Evolutionary conservation across 345 rosid genomes (phyloP).

Genomic region (Eucalyptus cloeziana): DNA sequence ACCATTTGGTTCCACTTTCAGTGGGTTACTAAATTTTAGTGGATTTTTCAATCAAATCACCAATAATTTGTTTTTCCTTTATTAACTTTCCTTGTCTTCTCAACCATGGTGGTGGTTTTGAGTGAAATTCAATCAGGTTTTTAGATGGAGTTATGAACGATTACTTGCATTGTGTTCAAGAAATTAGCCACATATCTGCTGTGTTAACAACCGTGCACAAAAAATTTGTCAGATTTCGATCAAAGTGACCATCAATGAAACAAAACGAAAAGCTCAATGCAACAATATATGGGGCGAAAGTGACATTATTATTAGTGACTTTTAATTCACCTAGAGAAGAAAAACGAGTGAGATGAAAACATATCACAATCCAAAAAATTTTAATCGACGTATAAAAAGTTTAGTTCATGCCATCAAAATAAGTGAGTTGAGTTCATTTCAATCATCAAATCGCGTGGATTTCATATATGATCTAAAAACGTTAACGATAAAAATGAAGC

Average conservation of each 20-base stretch:
- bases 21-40: background rate
- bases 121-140: background rate
- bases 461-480: background rate
- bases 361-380: too few relatives aligned
- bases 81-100: background rate
- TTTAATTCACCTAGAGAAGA: background rate
- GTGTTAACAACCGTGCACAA: rapidly evolving
- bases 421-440: background rate
- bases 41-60: background rate
- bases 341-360: background rate
- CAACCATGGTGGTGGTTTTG: background rate
- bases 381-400: background rate
- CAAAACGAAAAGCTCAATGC: background rate
- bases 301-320: background rate
- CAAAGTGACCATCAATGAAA: background rate
- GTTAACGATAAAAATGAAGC: background rate
- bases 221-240: background rate
- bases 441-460: background rate
- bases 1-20: background rate
- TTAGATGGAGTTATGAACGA: too few relatives aligned
- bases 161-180: rapidly evolving
- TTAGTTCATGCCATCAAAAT: background rate
- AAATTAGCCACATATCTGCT: background rate
- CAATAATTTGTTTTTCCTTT: background rate
- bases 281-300: background rate